Conservation (phyloP, 164 flowering plant genomes). For the Nelumbo lutea region DNA sequence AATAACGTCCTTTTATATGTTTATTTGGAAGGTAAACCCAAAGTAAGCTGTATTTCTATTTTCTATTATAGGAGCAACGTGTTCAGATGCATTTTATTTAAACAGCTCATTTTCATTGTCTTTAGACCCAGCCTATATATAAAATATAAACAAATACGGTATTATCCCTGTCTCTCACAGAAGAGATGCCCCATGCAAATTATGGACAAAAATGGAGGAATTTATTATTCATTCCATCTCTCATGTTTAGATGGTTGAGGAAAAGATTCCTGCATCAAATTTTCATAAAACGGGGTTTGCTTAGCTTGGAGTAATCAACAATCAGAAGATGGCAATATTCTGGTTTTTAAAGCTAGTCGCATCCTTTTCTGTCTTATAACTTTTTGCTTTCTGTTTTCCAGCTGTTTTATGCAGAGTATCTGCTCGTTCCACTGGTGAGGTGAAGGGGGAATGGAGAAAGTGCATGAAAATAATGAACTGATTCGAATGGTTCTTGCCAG, state of each 20-base stretch:
- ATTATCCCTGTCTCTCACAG: not conserved
- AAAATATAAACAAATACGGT: too few species aligned
- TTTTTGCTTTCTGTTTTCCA: slow-evolving; percentile 15
- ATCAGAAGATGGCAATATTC: too few species aligned
- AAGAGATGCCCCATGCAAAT: not conserved
- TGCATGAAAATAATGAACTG: not conserved
- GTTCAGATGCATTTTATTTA: too few species aligned
- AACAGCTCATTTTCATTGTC: too few species aligned
- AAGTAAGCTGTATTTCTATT: too few species aligned
- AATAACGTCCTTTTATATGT: slow-evolving; percentile 87
- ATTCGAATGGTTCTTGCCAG: not conserved
- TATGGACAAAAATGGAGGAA: not conserved
- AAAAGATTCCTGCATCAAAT: not conserved
- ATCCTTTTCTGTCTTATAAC: not conserved
- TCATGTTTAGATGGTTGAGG: not conserved
- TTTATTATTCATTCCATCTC: not conserved
- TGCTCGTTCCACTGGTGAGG: slow-evolving; percentile 36
- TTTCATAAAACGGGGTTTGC: too few species aligned
- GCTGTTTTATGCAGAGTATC: slow-evolving; percentile 41
- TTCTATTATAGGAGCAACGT: too few species aligned
- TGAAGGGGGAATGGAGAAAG: slow-evolving; percentile 4
- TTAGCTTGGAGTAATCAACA: too few species aligned
- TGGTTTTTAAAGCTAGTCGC: too few species aligned
- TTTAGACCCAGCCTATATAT: too few species aligned
- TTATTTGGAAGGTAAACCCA: slow-evolving; percentile 76